Conservation (phyloP, 2,329 filamentous ascomycete genomes). For the Phaeoacremonium minimum region DNA sequence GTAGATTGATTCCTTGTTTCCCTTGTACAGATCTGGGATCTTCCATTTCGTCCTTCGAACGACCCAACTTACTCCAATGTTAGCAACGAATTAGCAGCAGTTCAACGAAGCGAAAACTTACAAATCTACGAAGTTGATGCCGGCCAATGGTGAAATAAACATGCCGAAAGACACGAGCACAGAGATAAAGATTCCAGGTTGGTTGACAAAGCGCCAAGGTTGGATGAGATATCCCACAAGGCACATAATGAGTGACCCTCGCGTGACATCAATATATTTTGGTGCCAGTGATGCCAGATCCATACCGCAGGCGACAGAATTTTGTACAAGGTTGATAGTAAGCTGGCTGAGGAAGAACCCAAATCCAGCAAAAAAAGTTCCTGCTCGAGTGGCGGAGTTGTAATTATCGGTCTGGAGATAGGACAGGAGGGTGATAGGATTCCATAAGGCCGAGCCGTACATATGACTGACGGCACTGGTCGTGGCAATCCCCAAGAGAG, state of each 20-base stretch:
- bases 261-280: slow-evolving; percentile 29
- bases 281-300: slow-evolving; percentile 31
- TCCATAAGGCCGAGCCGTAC: slow-evolving; percentile 27
- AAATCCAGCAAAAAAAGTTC: slow-evolving; percentile 30
- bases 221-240: slow-evolving; percentile 29
- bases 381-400: slow-evolving; percentile 26
- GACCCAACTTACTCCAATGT: slow-evolving; percentile 14
- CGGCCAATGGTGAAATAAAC: slow-evolving; percentile 32
- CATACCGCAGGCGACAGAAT: slow-evolving; percentile 31
- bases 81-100: too few relatives aligned
- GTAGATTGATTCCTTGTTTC: slow-evolving; percentile 25
- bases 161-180: slow-evolving; percentile 30
- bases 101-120: not conserved
- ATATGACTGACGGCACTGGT: not conserved
- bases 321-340: slow-evolving; percentile 29
- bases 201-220: slow-evolving; percentile 31
- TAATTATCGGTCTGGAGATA: slow-evolving; percentile 22
- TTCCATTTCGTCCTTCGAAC: slow-evolving; percentile 27
- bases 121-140: slow-evolving; percentile 30
- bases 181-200: slow-evolving; percentile 27
- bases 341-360: slow-evolving; percentile 29
- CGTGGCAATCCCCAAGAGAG: not conserved
- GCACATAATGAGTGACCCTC: slow-evolving; percentile 30
- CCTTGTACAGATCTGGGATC: slow-evolving; percentile 28
- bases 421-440: slow-evolving; percentile 27